These are phyloP conservation scores for Coniferiporia sulphurascens DNA, from an alignment of 1,284 basidiomycete genomes.

Conservation along the genomic window DNA sequence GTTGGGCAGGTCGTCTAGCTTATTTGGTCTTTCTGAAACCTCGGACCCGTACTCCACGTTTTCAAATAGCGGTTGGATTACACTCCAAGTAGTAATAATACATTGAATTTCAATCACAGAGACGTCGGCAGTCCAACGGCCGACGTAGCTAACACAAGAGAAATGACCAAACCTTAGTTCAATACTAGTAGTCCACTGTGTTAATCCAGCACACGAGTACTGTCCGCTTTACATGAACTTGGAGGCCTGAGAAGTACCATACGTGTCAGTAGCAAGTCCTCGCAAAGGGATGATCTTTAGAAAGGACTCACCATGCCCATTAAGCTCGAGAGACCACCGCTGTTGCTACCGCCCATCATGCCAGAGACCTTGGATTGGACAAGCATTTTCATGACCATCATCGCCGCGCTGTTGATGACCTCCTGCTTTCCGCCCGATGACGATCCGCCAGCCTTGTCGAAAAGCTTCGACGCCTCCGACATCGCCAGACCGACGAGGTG, in stretches of 20 bases:
- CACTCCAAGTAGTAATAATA: too few species aligned
- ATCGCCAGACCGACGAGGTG: slow-evolving; percentile 80
- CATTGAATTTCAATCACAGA: too few species aligned
- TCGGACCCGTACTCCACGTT: too few species aligned
- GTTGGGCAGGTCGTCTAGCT: too few species aligned
- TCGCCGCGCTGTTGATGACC: slow-evolving; percentile 75
- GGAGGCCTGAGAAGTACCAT: slow-evolving; percentile 32
- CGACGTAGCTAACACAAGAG: too few species aligned
- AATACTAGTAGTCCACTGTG: neutral
- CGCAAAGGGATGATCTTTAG: neutral
- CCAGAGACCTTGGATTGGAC: slow-evolving; percentile 60
- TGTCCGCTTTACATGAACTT: slow-evolving; percentile 36
- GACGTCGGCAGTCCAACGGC: too few species aligned
- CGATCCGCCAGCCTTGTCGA: slow-evolving; percentile 64
- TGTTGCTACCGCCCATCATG: slow-evolving; percentile 52
- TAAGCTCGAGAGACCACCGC: slow-evolving; percentile 57
- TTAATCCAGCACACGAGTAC: neutral
- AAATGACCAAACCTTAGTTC: too few species aligned
- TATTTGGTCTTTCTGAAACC: too few species aligned
- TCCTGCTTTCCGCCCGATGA: slow-evolving; percentile 74
- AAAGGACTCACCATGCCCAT: slow-evolving; percentile 46
- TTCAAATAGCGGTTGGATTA: too few species aligned
- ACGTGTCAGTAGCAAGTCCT: neutral
- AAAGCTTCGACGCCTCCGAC: slow-evolving; percentile 71
- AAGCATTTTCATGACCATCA: slow-evolving; percentile 79